A percentile compares a stretch with the other conserved stretches of the same genome.
phyloP scores from a whole-genome alignment of 495 filamentous ascomycete genomes.

The Hyaloscypha variabilis region DNA sequence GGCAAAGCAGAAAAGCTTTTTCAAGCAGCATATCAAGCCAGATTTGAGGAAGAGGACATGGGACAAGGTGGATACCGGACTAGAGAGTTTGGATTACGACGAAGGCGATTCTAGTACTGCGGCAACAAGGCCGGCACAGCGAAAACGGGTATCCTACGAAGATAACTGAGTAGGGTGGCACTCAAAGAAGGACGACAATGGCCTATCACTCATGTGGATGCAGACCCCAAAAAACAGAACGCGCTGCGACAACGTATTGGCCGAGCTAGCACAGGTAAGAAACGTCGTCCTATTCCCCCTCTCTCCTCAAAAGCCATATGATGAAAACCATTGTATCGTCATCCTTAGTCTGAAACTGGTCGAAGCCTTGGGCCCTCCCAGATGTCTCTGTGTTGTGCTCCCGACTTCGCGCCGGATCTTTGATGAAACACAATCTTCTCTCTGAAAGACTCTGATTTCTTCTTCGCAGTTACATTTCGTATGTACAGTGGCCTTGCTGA shows the following conservation, averaged over 20 bases:
- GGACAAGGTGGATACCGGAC: conserved; percentile 55
- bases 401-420: conserved; percentile 30
- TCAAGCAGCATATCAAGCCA: conserved; percentile 42
- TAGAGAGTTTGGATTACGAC: conserved; percentile 55
- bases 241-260: neutral
- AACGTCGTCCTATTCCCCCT: neutral
- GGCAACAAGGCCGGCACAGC: conserved; percentile 36
- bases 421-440: conserved; percentile 67
- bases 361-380: conserved; percentile 24
- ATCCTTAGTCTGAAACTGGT: conserved; percentile 64
- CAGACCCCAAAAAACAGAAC: neutral
- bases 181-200: neutral
- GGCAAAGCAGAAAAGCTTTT: conserved; percentile 35
- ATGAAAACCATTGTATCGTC: conserved; percentile 68
- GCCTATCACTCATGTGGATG: neutral
- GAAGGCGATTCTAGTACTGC: conserved; percentile 37
- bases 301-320: conserved; percentile 36
- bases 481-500: neutral
- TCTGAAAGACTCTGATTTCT: conserved; percentile 45
- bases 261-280: conserved; percentile 3
- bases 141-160: conserved; percentile 51
- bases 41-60: conserved; percentile 61
- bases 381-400: conserved; percentile 25
- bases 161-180: conserved; percentile 34
- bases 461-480: neutral